Conservation (phyloP, 371 early-diverging fungal species). For the Capillidium heterosporum region DNA sequence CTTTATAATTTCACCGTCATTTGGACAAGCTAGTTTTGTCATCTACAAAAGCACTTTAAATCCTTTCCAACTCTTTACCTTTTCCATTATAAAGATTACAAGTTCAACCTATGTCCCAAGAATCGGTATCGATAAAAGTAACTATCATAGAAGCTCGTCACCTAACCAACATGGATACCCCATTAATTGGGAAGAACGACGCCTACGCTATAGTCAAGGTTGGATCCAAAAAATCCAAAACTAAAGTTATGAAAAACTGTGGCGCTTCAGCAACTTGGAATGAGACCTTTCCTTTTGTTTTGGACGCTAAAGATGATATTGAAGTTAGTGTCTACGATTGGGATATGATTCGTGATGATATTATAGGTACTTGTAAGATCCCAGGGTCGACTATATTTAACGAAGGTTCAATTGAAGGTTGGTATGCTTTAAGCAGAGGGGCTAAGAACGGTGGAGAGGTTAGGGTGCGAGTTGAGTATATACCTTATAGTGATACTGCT, state of each 20-base stretch:
- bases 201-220: conserved; percentile 7
- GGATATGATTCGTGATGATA: conserved; percentile 7
- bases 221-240: conserved; percentile 7
- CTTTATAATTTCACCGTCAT: too few species aligned
- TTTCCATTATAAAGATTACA: too few species aligned
- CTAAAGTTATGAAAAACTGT: conserved; percentile 4
- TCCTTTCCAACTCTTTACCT: too few species aligned
- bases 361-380: conserved; percentile 8
- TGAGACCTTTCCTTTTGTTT: conserved; percentile 3
- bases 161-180: conserved; percentile 8
- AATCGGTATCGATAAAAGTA: background rate
- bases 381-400: conserved; percentile 2
- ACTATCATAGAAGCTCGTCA: conserved; percentile 5
- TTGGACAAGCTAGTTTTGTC: too few species aligned
- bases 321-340: conserved; percentile 7
- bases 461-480: too few species aligned
- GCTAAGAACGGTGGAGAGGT: conserved; percentile 9
- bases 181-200: conserved; percentile 9
- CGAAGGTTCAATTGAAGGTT: background rate
- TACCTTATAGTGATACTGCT: too few species aligned
- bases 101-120: background rate
- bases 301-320: conserved; percentile 2
- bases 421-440: conserved; percentile 8
- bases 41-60: too few species aligned
- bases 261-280: background rate